A percentile compares a stretch with the other conserved stretches of the same genome.
These are phyloP conservation scores for Clarireedia sp. DNA, from an alignment of 2,329 filamentous ascomycete species.

Conservation along the genomic window DNA sequence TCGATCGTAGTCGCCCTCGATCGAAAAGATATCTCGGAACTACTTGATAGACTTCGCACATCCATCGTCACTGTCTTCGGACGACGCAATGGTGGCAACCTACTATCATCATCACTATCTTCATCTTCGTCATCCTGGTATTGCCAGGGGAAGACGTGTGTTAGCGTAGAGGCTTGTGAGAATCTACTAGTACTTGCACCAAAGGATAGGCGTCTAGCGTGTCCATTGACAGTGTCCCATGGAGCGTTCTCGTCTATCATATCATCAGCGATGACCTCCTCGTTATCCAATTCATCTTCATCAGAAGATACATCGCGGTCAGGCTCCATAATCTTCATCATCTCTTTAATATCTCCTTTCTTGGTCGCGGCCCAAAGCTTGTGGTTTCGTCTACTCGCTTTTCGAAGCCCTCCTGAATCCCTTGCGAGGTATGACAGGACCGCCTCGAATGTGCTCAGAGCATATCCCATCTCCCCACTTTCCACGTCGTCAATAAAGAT, in stretches of 20 bases:
- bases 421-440: conserved; percentile 80
- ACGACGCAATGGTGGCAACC: conserved; percentile 22
- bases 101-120: conserved; percentile 30
- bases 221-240: conserved; percentile 22
- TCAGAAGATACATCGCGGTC: conserved; percentile 31
- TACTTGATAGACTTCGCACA: conserved; percentile 77
- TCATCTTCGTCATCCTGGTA: conserved; percentile 37
- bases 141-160: conserved; percentile 91
- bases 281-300: conserved; percentile 22
- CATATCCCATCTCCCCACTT: conserved; percentile 91
- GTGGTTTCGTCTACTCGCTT: conserved; percentile 78
- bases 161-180: conserved; percentile 39
- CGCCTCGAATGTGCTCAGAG: conserved; percentile 89
- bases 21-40: conserved; percentile 74
- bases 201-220: conserved; percentile 19
- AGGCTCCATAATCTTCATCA: conserved; percentile 75
- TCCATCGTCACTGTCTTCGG: conserved; percentile 73
- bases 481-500: conserved; percentile 98
- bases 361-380: conserved; percentile 80
- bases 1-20: conserved; percentile 73
- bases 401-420: conserved; percentile 73
- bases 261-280: conserved; percentile 37
- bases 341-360: conserved; percentile 65
- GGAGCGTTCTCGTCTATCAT: conserved; percentile 37
- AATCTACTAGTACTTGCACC: conserved; percentile 15